These are phyloP conservation scores for Tylopilus orsonianus DNA, from an alignment of 1,284 basidiomycete species.

Conservation along the genomic window DNA sequence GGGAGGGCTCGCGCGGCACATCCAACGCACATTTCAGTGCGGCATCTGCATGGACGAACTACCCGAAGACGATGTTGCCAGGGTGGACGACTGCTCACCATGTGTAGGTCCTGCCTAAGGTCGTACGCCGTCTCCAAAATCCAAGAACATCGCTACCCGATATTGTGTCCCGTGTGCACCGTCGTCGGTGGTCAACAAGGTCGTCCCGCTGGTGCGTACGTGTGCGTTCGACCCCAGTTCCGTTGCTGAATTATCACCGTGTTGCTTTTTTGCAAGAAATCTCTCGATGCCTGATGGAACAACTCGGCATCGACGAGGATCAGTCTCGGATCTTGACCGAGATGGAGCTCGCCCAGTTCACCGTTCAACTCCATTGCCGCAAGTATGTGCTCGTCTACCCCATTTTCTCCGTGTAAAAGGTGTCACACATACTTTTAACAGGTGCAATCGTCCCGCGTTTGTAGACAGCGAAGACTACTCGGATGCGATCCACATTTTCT, in stretches of 20 bases:
- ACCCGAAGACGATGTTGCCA: constrained; percentile 45
- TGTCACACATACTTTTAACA: constrained; percentile 27
- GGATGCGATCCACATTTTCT: constrained; percentile 39
- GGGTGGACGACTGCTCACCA: constrained; percentile 45
- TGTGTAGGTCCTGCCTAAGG: constrained; percentile 55
- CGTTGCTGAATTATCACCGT: no score
- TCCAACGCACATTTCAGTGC: constrained; percentile 42
- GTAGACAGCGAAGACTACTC: constrained; percentile 52
- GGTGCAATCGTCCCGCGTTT: constrained; percentile 46
- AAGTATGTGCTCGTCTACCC: neutral
- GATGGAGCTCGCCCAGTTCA: constrained; percentile 53
- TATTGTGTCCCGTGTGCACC: constrained; percentile 58
- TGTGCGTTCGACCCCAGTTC: no score
- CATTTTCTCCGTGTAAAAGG: neutral
- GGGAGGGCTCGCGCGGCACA: constrained; percentile 35
- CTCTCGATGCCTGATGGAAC: constrained; percentile 40
- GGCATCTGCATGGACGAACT: constrained; percentile 56
- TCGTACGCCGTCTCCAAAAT: constrained; percentile 48
- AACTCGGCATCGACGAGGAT: constrained; percentile 49
- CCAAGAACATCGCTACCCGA: constrained; percentile 54
- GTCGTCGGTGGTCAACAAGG: constrained; percentile 21
- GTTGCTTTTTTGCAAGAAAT: constrained; percentile 43
- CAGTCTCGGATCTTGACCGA: constrained; percentile 50
- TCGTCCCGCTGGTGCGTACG: constrained; percentile 43
- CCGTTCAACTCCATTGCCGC: constrained; percentile 45